phyloP scores from a whole-genome alignment of 2,329 filamentous ascomycete genomes.

The Cryphonectria radicalis region DNA sequence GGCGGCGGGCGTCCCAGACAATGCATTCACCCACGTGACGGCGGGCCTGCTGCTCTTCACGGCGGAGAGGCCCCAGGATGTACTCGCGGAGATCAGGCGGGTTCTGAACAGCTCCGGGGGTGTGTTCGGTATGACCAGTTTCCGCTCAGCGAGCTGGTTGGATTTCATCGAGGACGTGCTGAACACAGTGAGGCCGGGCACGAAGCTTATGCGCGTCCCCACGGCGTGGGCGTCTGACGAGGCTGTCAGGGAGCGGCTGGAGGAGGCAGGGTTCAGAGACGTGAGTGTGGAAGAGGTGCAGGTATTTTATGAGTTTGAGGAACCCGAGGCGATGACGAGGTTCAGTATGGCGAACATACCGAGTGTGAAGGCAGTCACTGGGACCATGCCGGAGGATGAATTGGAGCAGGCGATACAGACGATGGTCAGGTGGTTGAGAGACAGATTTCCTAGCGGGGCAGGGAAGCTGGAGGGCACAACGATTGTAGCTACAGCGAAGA shows the following conservation, averaged over 20 bases:
- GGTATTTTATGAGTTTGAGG: neutral
- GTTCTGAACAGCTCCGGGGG: neutral
- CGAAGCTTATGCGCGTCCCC: neutral
- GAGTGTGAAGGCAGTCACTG: neutral
- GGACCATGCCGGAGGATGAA: neutral
- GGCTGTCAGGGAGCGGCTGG: neutral
- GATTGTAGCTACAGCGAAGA: neutral
- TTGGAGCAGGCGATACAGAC: neutral
- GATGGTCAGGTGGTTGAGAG: neutral
- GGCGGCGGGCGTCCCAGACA: neutral
- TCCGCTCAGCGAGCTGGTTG: neutral
- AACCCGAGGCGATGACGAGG: conserved; percentile 1
- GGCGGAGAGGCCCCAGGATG: neutral
- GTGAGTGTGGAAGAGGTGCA: neutral
- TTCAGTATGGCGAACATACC: neutral
- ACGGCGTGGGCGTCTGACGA: neutral
- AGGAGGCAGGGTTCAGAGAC: neutral
- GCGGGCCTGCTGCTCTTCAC: conserved; percentile 5
- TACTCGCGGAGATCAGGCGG: neutral
- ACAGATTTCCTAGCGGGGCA: neutral
- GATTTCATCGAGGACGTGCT: neutral
- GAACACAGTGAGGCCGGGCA: neutral
- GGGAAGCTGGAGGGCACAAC: neutral
- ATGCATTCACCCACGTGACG: neutral
- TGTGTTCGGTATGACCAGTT: conserved; percentile 1